Conservation (phyloP, 768 basidiomycete species). For the Hypholoma fasciculare region DNA sequence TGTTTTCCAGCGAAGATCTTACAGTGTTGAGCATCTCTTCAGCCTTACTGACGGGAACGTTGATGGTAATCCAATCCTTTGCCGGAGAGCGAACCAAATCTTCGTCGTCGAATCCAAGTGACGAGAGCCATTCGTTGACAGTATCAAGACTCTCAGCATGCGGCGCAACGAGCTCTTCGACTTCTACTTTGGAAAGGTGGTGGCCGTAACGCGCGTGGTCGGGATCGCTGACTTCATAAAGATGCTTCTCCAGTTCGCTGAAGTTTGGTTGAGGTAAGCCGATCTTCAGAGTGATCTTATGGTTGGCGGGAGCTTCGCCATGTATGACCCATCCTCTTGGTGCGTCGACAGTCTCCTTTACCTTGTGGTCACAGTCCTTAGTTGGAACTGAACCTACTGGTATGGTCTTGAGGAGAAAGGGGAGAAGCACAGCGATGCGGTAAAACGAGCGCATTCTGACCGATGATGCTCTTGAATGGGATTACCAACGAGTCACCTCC, state of each 20-base stretch:
- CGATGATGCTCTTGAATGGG: not conserved
- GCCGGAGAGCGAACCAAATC: conserved; percentile 54
- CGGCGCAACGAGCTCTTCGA: conserved; percentile 62
- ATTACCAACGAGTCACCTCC: no score
- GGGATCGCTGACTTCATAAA: conserved; percentile 59
- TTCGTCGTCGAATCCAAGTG: conserved; percentile 50
- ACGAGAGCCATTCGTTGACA: conserved; percentile 62
- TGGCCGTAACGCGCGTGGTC: conserved; percentile 49
- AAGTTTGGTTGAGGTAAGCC: conserved; percentile 56
- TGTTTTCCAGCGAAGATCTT: conserved; percentile 2
- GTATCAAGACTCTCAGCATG: conserved; percentile 50
- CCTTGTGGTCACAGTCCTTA: conserved; percentile 22
- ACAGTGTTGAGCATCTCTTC: conserved; percentile 70
- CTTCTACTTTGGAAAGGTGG: conserved; percentile 65
- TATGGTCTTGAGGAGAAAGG: conserved; percentile 17
- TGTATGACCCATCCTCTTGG: conserved; percentile 54
- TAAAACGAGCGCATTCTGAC: conserved; percentile 15
- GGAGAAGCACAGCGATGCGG: conserved; percentile 11
- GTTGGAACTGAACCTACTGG: conserved; percentile 18
- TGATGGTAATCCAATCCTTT: conserved; percentile 66
- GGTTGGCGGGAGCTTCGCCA: conserved; percentile 41
- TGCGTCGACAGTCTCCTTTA: conserved; percentile 32
- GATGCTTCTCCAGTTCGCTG: conserved; percentile 44
- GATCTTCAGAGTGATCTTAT: conserved; percentile 55
- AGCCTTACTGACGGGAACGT: conserved; percentile 53